Conservation (phyloP, 2,329 filamentous ascomycete species). For the Penicillium sp. region DNA sequence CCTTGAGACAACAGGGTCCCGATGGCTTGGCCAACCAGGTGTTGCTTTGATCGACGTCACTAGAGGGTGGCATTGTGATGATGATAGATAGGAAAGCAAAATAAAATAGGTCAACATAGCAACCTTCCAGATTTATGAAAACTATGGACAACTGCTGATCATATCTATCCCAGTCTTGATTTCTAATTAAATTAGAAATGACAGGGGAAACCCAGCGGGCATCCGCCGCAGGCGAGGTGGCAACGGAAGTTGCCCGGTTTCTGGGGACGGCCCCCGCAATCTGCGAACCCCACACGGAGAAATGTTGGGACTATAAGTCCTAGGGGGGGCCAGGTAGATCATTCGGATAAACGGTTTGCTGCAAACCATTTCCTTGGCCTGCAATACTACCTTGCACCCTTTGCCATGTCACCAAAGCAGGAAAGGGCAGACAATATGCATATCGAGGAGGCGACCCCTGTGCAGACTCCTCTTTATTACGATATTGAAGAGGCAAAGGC, state of each 20-base stretch:
- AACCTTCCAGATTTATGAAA: neutral
- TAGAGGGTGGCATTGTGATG: neutral
- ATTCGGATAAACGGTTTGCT: neutral
- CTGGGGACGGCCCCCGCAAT: neutral
- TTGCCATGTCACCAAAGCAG: neutral
- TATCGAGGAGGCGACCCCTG: neutral
- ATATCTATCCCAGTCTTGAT: neutral
- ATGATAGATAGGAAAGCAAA: neutral
- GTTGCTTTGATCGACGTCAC: neutral
- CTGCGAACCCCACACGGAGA: neutral
- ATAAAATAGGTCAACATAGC: neutral
- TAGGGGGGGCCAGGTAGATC: neutral
- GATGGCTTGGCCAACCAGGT: constrained; percentile 33
- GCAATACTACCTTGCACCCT: neutral
- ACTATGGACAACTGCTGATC: neutral
- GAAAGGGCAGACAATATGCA: neutral
- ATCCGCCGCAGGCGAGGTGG: neutral
- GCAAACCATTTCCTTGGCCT: neutral
- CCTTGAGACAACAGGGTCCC: constrained; percentile 44
- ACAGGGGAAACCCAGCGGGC: neutral
- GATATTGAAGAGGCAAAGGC: constrained; percentile 3
- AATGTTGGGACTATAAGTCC: neutral
- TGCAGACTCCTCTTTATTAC: neutral
- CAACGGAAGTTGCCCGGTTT: neutral
- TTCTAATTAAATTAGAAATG: too few species aligned